Evolutionary conservation across 805 yeast species (phyloP).

Genomic region (Teunomyces stri): DNA sequence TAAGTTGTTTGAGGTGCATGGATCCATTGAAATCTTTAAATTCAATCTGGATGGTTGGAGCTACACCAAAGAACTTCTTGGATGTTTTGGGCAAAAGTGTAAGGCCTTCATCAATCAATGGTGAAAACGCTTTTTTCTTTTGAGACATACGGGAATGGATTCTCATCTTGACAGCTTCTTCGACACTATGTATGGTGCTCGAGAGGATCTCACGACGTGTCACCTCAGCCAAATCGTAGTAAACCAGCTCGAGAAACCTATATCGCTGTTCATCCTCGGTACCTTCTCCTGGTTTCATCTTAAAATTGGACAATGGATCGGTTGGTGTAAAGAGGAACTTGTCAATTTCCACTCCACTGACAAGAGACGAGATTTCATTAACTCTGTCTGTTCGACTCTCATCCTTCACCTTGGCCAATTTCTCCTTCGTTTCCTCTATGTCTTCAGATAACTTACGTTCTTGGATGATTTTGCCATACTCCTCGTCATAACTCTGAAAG

Average conservation of each 20-base stretch:
- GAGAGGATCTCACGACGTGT: slow-evolving; percentile 32
- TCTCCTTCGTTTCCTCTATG: background rate
- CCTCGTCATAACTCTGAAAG: slow-evolving; percentile 48
- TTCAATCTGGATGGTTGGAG: slow-evolving; percentile 27
- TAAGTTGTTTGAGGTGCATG: slow-evolving; percentile 18
- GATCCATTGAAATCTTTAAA: slow-evolving; percentile 16
- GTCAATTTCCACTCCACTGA: slow-evolving; percentile 15
- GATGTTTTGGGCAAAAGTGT: slow-evolving; percentile 32
- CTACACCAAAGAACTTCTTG: slow-evolving; percentile 26
- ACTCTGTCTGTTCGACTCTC: slow-evolving; percentile 8
- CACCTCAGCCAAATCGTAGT: slow-evolving; percentile 35
- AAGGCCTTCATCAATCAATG: slow-evolving; percentile 29
- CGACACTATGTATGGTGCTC: slow-evolving; percentile 28
- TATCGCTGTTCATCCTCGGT: slow-evolving; percentile 9
- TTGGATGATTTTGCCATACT: slow-evolving; percentile 25
- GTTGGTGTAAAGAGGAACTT: slow-evolving; percentile 7
- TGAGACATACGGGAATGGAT: slow-evolving; percentile 21
- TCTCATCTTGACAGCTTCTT: slow-evolving; percentile 21
- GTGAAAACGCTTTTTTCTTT: slow-evolving; percentile 3
- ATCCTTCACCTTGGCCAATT: slow-evolving; percentile 4
- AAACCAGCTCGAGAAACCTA: slow-evolving; percentile 27
- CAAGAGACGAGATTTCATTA: slow-evolving; percentile 22
- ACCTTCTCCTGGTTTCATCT: background rate
- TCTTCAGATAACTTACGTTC: slow-evolving; percentile 9
- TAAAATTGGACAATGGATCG: slow-evolving; percentile 6